Percentiles rank a stretch among this genome's conserved stretches.
Conservation (phyloP, 75 land plant genomes). For the Adiantum capillusveneris region DNA sequence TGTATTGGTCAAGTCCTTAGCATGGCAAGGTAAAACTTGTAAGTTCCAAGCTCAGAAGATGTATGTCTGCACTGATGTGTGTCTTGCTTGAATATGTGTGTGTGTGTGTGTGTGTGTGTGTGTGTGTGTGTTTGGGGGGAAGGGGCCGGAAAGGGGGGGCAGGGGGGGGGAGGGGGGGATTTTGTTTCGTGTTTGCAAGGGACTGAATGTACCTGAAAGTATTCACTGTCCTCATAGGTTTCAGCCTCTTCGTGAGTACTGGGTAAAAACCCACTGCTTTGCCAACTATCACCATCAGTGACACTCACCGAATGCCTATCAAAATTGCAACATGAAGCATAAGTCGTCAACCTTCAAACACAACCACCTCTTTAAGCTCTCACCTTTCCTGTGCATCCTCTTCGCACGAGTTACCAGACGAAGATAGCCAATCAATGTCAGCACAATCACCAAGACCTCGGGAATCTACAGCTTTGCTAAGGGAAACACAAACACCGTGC, state of each 20-base stretch:
- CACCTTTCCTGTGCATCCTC: slow-evolving; percentile 57
- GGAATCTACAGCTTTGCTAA: not conserved
- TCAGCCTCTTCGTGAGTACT: not conserved
- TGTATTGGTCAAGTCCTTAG: slow-evolving; percentile 1
- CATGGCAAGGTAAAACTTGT: not conserved
- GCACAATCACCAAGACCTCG: slow-evolving; percentile 10
- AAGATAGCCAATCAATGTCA: slow-evolving; percentile 60
- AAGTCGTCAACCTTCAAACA: not conserved
- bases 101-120: no score
- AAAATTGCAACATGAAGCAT: not conserved
- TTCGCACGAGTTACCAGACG: slow-evolving; percentile 73
- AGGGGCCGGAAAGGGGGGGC: no score
- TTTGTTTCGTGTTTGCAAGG: no score
- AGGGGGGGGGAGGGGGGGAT: no score
- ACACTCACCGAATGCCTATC: slow-evolving; percentile 1
- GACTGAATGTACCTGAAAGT: slow-evolving; percentile 1
- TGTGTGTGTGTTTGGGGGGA: no score
- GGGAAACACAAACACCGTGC: not conserved
- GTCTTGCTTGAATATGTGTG: no score
- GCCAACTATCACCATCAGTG: not conserved
- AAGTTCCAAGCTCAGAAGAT: not conserved
- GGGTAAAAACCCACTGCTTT: not conserved
- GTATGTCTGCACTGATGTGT: no score
- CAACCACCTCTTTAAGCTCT: not conserved
- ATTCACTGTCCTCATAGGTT: not conserved